phyloP scores from a whole-genome alignment of 2,329 filamentous ascomycete genomes.

The Xylariaceae sp. region DNA sequence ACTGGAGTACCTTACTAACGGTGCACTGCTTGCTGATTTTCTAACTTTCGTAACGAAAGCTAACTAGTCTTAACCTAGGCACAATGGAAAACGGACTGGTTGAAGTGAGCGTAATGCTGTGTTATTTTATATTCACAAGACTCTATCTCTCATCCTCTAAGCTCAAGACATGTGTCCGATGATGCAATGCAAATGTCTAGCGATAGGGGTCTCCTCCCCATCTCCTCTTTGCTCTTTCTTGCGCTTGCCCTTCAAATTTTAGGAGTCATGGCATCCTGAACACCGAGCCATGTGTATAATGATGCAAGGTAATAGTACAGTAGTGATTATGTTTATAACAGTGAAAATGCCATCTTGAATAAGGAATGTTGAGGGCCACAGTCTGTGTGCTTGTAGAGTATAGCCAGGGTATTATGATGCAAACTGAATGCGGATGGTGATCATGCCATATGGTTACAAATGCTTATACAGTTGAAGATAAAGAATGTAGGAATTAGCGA shows the following conservation, averaged over 20 bases:
- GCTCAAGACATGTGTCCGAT: background rate
- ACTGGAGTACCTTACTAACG: too few species aligned
- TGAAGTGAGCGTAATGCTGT: background rate
- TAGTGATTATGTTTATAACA: background rate
- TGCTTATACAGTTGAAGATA: background rate
- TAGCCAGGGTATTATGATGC: conserved; percentile 13
- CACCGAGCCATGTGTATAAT: conserved; percentile 17
- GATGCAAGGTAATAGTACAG: conserved; percentile 20
- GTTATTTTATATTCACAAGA: conserved; percentile 3
- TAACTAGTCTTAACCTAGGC: too few species aligned
- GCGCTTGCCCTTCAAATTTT: conserved; percentile 2
- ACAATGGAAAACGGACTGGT: background rate
- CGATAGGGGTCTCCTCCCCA: background rate
- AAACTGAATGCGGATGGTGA: background rate
- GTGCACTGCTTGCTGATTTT: too few species aligned
- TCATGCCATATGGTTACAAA: conserved; percentile 9
- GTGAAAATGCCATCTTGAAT: conserved; percentile 2
- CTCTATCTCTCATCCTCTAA: background rate
- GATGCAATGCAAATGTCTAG: background rate
- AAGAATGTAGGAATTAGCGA: background rate
- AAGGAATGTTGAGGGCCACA: background rate
- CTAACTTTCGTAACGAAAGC: too few species aligned
- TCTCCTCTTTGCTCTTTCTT: background rate
- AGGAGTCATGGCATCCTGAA: too few species aligned
- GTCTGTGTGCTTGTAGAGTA: background rate